Base-by-base conservation (phyloP, 306 rosid species). In the Castanea mollissima region DNA sequence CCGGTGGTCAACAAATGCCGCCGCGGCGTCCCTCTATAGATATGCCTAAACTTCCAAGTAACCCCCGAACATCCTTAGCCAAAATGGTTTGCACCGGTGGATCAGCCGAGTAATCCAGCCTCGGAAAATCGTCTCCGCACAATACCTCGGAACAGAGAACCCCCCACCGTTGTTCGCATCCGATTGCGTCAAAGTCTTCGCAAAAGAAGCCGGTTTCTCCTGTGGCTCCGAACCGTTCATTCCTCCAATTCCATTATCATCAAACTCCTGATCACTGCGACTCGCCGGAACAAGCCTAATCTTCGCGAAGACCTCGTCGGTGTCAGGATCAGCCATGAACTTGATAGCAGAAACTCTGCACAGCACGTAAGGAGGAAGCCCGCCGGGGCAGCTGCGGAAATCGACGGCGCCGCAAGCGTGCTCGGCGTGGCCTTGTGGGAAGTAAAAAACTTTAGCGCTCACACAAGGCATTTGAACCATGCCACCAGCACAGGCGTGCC, bases 401-500 rank as follows among this genome's bases (percentile, higher is more conserved):
- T 88, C 89, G 13, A 93, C 97, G 1, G 82, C 81, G 1, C 87
- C 93, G 76, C 92, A 83, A 74, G 98, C 88, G 82, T 96, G 99
- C 67, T 93, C 99, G 31, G 96, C 93, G 62, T 92, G 97, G 3
- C 97, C 97, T 59, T 92, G 92, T 80, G 94, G 96, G 77, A 91
- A 92, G 83, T 96, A 96, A 75, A 84, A 96, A 9, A 93, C 99
- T 79, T 83, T 90, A 25, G 88, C 73, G 77, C 88, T 89, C 56
- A 89, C 86, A 5, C 41, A 16, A n/a, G 99, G 99, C 97, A 96
- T 91, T 83, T 96, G 97, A 54, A 91, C 94, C 97, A 96, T 96
- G 3, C 94, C 97, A 72, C 99, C 98, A 5, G 99, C 98, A 74
- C 99, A 96, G 32, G 98, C 99, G 81, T 96, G 98, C 98, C 99